These are phyloP conservation scores for Aechmea fasciata DNA, from an alignment of 176 grass and related monocot genomes.

Conservation along the genomic window DNA sequence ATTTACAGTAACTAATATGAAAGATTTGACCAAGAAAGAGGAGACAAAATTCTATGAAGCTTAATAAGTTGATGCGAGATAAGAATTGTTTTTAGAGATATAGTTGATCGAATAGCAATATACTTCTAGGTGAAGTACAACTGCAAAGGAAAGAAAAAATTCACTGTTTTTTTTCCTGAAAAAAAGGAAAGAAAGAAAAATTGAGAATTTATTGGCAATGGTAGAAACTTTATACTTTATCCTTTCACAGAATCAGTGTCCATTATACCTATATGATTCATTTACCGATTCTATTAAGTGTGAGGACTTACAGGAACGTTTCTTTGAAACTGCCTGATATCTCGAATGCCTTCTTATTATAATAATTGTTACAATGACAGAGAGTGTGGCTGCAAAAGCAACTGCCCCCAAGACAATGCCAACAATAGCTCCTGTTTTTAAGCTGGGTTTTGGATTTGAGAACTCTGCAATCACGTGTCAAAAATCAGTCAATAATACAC, in stretches of 20 bases:
- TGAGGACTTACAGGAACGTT: constrained; percentile 38
- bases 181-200: neutral
- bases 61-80: neutral
- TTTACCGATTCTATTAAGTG: neutral
- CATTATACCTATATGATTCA: neutral
- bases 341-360: constrained; percentile 39
- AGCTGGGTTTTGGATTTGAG: constrained; percentile 15
- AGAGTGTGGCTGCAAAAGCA: constrained; percentile 44
- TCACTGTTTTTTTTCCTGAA: neutral
- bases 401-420: constrained; percentile 47
- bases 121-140: neutral
- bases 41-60: neutral
- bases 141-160: neutral
- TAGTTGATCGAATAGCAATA: neutral
- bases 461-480: constrained; percentile 26
- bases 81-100: neutral
- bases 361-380: constrained; percentile 39
- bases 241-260: neutral
- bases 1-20: neutral
- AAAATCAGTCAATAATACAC: neutral
- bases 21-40: neutral
- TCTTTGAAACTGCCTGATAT: constrained; percentile 31
- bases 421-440: constrained; percentile 53
- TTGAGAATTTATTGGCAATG: neutral
- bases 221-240: neutral